A percentile compares a stretch with the other conserved stretches of the same genome.
Conservation (phyloP, 768 basidiomycete genomes). For the Podaxis sp. region DNA sequence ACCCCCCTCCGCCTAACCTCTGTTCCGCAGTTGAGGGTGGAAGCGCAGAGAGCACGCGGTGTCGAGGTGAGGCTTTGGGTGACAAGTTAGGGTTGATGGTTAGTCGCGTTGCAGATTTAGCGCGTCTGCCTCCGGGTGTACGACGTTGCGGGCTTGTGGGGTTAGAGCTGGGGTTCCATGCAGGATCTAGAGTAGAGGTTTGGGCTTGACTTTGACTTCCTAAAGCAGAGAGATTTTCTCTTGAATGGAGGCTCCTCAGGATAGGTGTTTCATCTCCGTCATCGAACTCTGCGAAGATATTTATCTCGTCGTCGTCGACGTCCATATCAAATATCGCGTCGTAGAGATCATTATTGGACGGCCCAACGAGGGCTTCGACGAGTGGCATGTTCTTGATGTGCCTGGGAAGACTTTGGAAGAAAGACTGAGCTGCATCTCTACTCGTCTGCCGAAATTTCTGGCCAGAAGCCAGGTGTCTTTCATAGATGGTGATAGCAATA, state of each 20-base stretch:
- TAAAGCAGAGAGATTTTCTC: conserved; percentile 29
- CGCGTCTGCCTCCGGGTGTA: conserved; percentile 2
- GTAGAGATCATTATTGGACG: conserved; percentile 63
- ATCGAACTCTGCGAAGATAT: conserved; percentile 51
- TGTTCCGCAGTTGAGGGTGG: conserved; percentile 1
- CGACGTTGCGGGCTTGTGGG: conserved; percentile 16
- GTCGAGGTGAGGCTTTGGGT: neutral
- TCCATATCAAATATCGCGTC: conserved; percentile 82
- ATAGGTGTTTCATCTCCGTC: conserved; percentile 41
- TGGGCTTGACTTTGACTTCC: neutral
- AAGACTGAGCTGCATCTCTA: conserved; percentile 48
- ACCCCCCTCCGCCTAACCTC: conserved; percentile 1
- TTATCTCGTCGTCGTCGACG: conserved; percentile 38
- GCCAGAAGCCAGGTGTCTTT: conserved; percentile 63
- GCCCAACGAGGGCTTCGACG: conserved; percentile 75
- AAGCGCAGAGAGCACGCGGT: neutral
- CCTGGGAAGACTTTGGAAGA: conserved; percentile 68
- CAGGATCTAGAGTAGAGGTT: neutral
- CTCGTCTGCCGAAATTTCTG: conserved; percentile 50
- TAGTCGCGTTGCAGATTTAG: neutral
- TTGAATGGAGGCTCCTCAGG: conserved; percentile 39
- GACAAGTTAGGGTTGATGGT: neutral
- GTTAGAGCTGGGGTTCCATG: neutral
- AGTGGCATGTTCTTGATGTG: conserved; percentile 74
- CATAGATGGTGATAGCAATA: conserved; percentile 74